These are phyloP conservation scores for Mangifera indica DNA, from an alignment of 345 rosid species.

Conservation along the genomic window DNA sequence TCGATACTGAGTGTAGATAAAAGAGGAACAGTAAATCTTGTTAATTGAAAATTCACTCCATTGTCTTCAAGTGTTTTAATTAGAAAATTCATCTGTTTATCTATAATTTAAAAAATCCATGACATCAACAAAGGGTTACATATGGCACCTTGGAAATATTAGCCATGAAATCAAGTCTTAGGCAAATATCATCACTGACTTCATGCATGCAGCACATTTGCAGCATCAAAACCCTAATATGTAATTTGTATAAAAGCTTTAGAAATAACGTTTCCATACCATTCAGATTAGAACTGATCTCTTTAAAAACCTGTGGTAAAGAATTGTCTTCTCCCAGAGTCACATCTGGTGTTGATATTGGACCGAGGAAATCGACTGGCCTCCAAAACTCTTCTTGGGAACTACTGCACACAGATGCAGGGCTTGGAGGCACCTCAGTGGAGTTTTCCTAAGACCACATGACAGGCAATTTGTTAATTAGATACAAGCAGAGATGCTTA, in stretches of 20 bases:
- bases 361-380: constrained; percentile 58
- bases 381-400: constrained; percentile 79
- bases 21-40: not conserved
- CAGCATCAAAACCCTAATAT: not conserved
- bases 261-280: constrained; percentile 43
- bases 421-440: constrained; percentile 97
- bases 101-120: not conserved
- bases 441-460: constrained; percentile 61
- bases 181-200: not conserved
- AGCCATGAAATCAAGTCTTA: not conserved
- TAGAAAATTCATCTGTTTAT: not conserved
- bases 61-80: not conserved
- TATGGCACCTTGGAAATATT: not conserved
- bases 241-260: not conserved
- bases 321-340: constrained; percentile 44
- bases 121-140: not conserved
- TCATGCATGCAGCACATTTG: not conserved
- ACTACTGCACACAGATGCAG: constrained; percentile 78
- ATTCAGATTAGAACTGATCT: constrained; percentile 66
- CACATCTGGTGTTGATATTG: constrained; percentile 62
- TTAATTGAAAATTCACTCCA: not conserved
- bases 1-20: no score
- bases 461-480: not conserved
- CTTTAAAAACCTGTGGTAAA: constrained; percentile 56
- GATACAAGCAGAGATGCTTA: not conserved